These are phyloP conservation scores for Xylaria sp. DNA, from an alignment of 2,329 filamentous ascomycete genomes.

Conservation along the genomic window DNA sequence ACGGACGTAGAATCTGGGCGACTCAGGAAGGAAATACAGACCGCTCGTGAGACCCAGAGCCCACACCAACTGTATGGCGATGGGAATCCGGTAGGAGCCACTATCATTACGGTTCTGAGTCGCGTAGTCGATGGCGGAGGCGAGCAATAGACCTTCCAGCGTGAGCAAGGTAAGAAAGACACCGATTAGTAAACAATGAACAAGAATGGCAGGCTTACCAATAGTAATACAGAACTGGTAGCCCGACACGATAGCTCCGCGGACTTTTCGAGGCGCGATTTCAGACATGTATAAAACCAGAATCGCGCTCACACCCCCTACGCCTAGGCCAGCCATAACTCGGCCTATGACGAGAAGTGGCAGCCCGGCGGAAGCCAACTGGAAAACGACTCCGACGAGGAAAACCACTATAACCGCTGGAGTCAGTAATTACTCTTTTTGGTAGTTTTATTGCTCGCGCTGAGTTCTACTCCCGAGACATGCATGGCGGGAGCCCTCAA, in stretches of 20 bases:
- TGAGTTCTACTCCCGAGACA: too few relatives aligned
- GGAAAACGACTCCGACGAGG: slow-evolving; percentile 69
- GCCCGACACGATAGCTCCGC: slow-evolving; percentile 78
- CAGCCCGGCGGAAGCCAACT: slow-evolving; percentile 63
- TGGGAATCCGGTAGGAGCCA: slow-evolving; percentile 79
- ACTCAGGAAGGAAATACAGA: slow-evolving; percentile 80
- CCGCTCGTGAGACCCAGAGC: slow-evolving; percentile 75
- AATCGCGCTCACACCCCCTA: slow-evolving; percentile 80
- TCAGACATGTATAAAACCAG: slow-evolving; percentile 89
- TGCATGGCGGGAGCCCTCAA: too few relatives aligned
- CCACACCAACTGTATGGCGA: slow-evolving; percentile 81
- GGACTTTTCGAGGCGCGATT: slow-evolving; percentile 75
- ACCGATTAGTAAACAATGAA: background rate
- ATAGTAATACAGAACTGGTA: slow-evolving; percentile 87
- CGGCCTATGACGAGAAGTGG: slow-evolving; percentile 73
- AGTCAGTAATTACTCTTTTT: too few relatives aligned
- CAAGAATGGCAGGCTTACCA: slow-evolving; percentile 47
- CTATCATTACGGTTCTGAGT: slow-evolving; percentile 67
- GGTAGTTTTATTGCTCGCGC: too few relatives aligned
- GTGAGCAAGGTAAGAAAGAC: background rate
- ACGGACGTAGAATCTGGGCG: slow-evolving; percentile 85
- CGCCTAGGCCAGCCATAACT: slow-evolving; percentile 76
- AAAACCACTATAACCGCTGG: too few relatives aligned
- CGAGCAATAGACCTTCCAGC: slow-evolving; percentile 63
- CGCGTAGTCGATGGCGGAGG: slow-evolving; percentile 75